Percentiles rank a stretch among this genome's conserved stretches.
These are phyloP conservation scores for Kalaharituber pfeilii DNA, from an alignment of 2,329 filamentous ascomycete genomes.

Conservation along the genomic window DNA sequence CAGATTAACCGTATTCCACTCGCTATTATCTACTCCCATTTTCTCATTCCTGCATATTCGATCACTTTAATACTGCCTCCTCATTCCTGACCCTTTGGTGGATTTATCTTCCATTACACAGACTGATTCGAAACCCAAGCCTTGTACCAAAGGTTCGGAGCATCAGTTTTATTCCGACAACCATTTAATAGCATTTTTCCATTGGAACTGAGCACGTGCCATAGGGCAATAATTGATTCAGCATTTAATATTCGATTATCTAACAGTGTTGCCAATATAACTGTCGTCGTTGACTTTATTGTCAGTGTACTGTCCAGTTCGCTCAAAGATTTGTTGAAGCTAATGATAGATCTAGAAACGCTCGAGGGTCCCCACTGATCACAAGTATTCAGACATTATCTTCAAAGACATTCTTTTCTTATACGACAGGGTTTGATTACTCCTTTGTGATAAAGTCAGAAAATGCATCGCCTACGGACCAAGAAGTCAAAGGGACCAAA, in stretches of 20 bases:
- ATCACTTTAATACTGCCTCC: not conserved
- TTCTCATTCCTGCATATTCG: not conserved
- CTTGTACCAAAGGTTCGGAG: not conserved
- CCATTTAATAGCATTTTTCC: no score
- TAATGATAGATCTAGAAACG: not conserved
- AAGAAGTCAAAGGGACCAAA: slow-evolving; percentile 51
- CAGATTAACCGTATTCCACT: no score
- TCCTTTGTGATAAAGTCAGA: not conserved
- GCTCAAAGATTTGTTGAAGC: not conserved
- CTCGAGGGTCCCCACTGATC: not conserved
- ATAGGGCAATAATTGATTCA: not conserved
- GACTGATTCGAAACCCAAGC: not conserved
- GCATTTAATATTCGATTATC: not conserved
- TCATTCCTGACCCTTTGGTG: not conserved
- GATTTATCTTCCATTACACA: not conserved
- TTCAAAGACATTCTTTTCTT: not conserved
- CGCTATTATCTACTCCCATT: not conserved
- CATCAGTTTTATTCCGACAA: not conserved
- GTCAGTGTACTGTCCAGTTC: not conserved
- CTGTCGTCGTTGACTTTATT: no score
- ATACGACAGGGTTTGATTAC: not conserved
- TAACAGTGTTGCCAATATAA: no score
- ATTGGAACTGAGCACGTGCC: no score
- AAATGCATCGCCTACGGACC: slow-evolving; percentile 61
- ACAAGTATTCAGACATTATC: not conserved